A percentile compares a stretch with the other conserved stretches of the same genome.
phyloP scores from a whole-genome alignment of 306 rosid species.

The Medicago ruthenica region DNA sequence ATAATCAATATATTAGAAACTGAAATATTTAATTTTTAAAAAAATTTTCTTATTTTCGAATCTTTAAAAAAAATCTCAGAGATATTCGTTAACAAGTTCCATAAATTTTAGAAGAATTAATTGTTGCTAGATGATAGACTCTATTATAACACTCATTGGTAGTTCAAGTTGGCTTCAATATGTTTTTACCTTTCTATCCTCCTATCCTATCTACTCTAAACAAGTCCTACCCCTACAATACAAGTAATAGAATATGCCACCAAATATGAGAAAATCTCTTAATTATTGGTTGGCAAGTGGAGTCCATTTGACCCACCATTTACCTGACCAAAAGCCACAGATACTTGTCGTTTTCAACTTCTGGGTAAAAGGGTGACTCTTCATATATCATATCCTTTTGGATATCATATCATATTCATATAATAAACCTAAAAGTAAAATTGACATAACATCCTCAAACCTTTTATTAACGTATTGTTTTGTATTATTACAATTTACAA shows the following conservation, averaged over 20 bases:
- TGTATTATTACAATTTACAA: conserved; percentile 16
- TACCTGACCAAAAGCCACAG: conserved; percentile 34
- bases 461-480: conserved; percentile 27
- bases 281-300: conserved; percentile 42
- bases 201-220: not conserved
- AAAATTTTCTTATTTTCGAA: too few relatives aligned
- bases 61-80: too few relatives aligned
- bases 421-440: conserved; percentile 34
- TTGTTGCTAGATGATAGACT: not conserved
- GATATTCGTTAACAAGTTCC: too few relatives aligned
- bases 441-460: conserved; percentile 44
- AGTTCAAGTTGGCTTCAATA: not conserved
- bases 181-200: not conserved
- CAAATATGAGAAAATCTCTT: conserved; percentile 30
- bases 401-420: conserved; percentile 35
- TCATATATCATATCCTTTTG: conserved; percentile 43
- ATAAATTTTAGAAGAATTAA: not conserved
- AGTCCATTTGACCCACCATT: conserved; percentile 36
- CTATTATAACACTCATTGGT: not conserved
- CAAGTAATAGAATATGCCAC: conserved; percentile 2
- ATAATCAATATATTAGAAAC: too few relatives aligned
- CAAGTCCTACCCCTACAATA: not conserved
- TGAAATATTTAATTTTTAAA: too few relatives aligned
- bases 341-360: conserved; percentile 50
- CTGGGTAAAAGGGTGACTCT: conserved; percentile 46